These are phyloP conservation scores for Cunninghamia lanceolata DNA, from an alignment of 75 land plant genomes.

Conservation along the genomic window DNA sequence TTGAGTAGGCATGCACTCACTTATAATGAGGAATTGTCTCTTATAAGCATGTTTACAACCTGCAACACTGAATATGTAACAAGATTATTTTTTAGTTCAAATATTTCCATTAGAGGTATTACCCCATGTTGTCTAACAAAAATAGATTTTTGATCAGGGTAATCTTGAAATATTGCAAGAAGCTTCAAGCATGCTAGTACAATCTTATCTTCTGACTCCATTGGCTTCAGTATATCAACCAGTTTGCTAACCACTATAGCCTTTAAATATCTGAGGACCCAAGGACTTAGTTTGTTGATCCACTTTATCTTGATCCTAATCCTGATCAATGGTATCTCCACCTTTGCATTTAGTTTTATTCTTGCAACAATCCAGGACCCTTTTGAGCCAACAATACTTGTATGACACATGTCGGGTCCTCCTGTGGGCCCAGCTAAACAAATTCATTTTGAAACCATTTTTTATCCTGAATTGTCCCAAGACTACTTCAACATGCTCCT, in stretches of 20 bases:
- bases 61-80: constrained; percentile 65
- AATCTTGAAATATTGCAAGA: constrained; percentile 62
- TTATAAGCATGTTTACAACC: constrained; percentile 76
- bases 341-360: too few relatives aligned
- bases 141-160: constrained; percentile 69
- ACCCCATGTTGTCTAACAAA: constrained; percentile 83
- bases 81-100: constrained; percentile 74
- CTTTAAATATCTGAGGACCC: too few relatives aligned
- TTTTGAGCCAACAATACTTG: too few relatives aligned
- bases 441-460: too few relatives aligned
- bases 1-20: constrained; percentile 90
- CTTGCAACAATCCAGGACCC: too few relatives aligned
- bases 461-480: too few relatives aligned
- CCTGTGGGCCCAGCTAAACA: too few relatives aligned
- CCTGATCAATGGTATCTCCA: too few relatives aligned
- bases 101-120: constrained; percentile 86
- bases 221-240: constrained; percentile 75
- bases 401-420: too few relatives aligned
- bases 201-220: constrained; percentile 81
- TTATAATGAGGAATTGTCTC: constrained; percentile 72
- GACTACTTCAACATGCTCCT: too few relatives aligned
- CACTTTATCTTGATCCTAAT: too few relatives aligned
- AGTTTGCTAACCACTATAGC: constrained; percentile 81
- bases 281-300: too few relatives aligned
- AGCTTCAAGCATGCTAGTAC: constrained; percentile 87